Conservation (phyloP, 2,329 filamentous ascomycete genomes). For the Diaporthe sp. region DNA sequence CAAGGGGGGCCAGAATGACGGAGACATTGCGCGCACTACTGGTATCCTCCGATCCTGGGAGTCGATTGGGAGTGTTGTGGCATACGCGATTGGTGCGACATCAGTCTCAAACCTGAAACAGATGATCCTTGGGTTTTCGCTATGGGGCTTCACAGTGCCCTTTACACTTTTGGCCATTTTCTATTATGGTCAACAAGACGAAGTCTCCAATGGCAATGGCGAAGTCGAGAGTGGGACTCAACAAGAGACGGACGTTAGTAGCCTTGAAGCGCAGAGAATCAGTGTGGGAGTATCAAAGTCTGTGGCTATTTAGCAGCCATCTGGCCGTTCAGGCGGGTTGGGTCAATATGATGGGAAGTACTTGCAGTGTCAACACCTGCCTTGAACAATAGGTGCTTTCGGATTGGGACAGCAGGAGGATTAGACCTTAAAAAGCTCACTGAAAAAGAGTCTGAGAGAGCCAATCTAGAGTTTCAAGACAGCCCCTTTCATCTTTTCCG, state of each 20-base stretch:
- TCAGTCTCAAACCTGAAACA: slow-evolving; percentile 44
- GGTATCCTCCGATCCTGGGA: slow-evolving; percentile 46
- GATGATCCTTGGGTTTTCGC: slow-evolving; percentile 44
- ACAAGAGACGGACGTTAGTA: neutral
- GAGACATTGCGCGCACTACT: slow-evolving; percentile 44
- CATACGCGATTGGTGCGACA: slow-evolving; percentile 45
- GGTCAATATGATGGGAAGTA: neutral
- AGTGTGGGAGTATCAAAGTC: neutral
- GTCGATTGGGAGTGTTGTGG: slow-evolving; percentile 45
- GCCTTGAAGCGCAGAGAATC: neutral
- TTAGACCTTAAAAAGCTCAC: neutral
- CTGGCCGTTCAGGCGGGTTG: neutral
- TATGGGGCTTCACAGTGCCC: slow-evolving; percentile 43
- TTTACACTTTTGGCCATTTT: slow-evolving; percentile 23
- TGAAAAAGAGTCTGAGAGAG: neutral
- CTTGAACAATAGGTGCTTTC: too few species aligned
- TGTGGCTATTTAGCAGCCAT: neutral
- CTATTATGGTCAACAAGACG: neutral
- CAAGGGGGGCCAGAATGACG: slow-evolving; percentile 42
- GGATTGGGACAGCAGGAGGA: neutral
- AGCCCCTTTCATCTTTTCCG: too few species aligned
- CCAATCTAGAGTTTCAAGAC: neutral
- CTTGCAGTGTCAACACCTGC: too few species aligned
- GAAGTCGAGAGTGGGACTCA: neutral
- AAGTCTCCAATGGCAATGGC: neutral